Percentiles rank a stretch among this genome's conserved stretches.
Evolutionary conservation across 495 filamentous ascomycete species (phyloP).

Genomic region (Thermothielavioides terrestris): DNA sequence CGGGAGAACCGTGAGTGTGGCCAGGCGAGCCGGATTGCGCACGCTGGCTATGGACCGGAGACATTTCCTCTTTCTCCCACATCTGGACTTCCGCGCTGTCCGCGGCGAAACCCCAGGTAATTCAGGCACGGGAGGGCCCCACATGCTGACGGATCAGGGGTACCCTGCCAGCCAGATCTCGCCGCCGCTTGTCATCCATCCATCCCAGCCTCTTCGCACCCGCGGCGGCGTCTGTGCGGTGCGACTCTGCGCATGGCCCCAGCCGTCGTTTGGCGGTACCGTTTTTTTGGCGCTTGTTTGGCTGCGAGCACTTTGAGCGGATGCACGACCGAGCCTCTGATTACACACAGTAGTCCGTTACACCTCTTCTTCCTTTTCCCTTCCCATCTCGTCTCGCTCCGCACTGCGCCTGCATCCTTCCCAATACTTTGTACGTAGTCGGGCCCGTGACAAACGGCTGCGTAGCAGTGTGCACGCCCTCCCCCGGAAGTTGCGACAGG

Average conservation of each 20-base stretch:
- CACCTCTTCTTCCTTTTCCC: neutral
- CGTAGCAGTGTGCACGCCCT: too few relatives aligned
- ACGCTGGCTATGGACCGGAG: neutral
- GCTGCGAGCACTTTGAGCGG: slow-evolving; percentile 6
- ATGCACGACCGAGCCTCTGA: neutral
- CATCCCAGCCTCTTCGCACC: slow-evolving; percentile 2
- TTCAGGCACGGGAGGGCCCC: slow-evolving; percentile 6
- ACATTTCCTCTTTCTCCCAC: neutral
- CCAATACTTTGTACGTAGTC: too few relatives aligned
- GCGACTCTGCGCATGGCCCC: too few relatives aligned
- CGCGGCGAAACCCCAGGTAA: slow-evolving; percentile 2
- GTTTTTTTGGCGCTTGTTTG: slow-evolving; percentile 10
- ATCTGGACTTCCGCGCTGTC: neutral
- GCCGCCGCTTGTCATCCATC: slow-evolving; percentile 7
- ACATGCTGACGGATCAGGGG: slow-evolving; percentile 2
- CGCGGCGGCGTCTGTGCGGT: slow-evolving; percentile 12
- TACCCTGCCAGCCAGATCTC: slow-evolving; percentile 3
- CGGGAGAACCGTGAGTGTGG: too few relatives aligned
- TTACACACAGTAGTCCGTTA: too few relatives aligned
- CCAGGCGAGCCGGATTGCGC: neutral
- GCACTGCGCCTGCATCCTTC: neutral
- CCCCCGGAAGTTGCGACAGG: neutral
- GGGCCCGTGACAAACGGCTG: neutral
- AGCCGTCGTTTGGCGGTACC: slow-evolving; percentile 1
- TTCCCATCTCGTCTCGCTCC: slow-evolving; percentile 6